These are phyloP conservation scores for Abortiporus biennis DNA, from an alignment of 1,284 basidiomycete genomes.

Conservation along the genomic window DNA sequence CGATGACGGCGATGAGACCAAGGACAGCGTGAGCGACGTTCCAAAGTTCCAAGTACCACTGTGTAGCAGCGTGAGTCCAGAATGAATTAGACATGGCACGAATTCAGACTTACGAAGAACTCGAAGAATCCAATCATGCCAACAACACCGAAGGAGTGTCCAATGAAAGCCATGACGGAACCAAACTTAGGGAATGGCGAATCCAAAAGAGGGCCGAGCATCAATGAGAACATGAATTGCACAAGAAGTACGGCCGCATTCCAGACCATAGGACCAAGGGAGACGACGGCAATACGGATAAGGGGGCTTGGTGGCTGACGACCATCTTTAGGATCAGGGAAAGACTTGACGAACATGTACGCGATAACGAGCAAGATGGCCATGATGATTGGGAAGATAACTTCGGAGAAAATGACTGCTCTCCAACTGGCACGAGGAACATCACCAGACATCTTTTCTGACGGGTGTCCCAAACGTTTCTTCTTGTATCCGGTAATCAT, in stretches of 20 bases:
- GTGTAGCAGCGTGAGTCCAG: conserved; percentile 13
- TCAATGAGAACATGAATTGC: conserved; percentile 86
- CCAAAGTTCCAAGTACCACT: conserved; percentile 97
- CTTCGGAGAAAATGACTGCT: conserved; percentile 82
- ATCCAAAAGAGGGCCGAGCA: conserved; percentile 90
- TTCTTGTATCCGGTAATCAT: conserved; percentile 98
- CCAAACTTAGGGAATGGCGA: conserved; percentile 82
- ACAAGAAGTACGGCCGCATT: conserved; percentile 86
- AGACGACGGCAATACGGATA: conserved; percentile 89
- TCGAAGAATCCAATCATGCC: conserved; percentile 93
- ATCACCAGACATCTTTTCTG: conserved; percentile 90
- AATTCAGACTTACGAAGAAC: conserved; percentile 75
- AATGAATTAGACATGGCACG: conserved; percentile 1
- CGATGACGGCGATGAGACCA: conserved; percentile 82
- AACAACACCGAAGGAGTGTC: conserved; percentile 74
- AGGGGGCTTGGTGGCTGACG: conserved; percentile 67
- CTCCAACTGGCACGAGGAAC: conserved; percentile 89
- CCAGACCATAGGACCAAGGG: conserved; percentile 93
- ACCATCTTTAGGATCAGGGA: conserved; percentile 68
- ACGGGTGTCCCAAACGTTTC: conserved; percentile 90
- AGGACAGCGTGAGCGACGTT: conserved; percentile 86
- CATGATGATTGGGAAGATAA: conserved; percentile 80
- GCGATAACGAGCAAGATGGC: conserved; percentile 82
- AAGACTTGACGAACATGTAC: conserved; percentile 88
- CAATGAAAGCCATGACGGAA: conserved; percentile 83